Evolutionary conservation across 805 yeast species (phyloP), one percentile per base, ranked within the genome.

Genomic region (Starmerella apis): DNA sequence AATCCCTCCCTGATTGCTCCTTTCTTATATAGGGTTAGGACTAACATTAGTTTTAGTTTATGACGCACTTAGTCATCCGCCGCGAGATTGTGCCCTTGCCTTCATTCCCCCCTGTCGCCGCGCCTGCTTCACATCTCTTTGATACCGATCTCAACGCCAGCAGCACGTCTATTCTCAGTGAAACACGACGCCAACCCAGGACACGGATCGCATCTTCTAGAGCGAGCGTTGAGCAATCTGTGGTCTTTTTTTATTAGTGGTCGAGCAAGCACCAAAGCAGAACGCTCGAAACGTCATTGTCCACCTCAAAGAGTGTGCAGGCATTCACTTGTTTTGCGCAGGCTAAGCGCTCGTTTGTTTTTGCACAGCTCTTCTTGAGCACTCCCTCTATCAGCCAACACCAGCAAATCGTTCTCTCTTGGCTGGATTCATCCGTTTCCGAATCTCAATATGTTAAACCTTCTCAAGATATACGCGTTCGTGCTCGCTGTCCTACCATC

Each of bases 31-130:
- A 33, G 37, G 37, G 8, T 23, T 33, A 31, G 35, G 35, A 8
- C 13, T 7, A 20, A 23, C 22, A 25, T 25, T 20, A 25, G 25
- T 36, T 13, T 36, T 11, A 37, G 24, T 37, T 37, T 37, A n/a
- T 37, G 4, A 14, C 19, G 33, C 24, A 27, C 32, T 41, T 41
- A 41, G 33, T 41, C 32, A 41, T 23, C 5, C 3, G 18, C 23
- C 44, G 43, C 43, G 43, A 38, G 32, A 41, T 19, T 18, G 16
- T 27, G 33, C 43, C 43, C 43, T 38, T 19, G 30, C 43, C 43
- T 38, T 38, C 43, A 38, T 23, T 41, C 44, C 44, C 44, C 24
- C 24, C 44, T 41, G 33, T 19, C 33, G 44, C 33, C 33, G 44
- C 44, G 32, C 44, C 33, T 25, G 14, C 32, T 24, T 41, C 24